These are phyloP conservation scores for Erodium trifolium DNA, from an alignment of 441 rosid species.

Conservation along the genomic window DNA sequence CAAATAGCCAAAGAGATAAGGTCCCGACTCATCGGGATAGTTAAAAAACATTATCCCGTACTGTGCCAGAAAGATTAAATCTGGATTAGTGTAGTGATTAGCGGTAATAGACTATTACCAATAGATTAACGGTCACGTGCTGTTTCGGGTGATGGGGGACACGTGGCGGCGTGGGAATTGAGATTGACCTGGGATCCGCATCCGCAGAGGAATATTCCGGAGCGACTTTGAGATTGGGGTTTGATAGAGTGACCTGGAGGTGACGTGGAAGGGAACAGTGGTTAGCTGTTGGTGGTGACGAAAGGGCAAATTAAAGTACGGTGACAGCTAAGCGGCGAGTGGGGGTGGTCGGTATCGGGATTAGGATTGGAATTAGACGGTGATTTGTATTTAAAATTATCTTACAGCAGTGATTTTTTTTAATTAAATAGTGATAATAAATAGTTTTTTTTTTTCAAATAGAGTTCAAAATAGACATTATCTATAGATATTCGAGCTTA, in stretches of 20 bases:
- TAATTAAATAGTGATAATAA: no score
- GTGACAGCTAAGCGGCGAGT: no score
- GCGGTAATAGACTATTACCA: background rate
- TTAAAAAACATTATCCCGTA: background rate
- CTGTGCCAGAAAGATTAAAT: no score
- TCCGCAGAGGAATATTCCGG: background rate
- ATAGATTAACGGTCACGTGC: background rate
- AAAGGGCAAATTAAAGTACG: background rate
- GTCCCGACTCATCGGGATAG: background rate
- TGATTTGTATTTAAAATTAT: background rate
- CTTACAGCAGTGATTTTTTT: background rate
- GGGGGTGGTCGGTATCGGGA: no score
- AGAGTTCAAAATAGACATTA: no score
- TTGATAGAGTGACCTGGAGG: background rate
- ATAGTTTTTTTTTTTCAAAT: no score
- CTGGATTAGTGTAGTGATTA: background rate
- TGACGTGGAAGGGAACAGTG: background rate
- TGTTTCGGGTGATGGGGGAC: no score
- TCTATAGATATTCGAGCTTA: no score
- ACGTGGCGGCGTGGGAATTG: no score
- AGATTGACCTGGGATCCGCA: background rate
- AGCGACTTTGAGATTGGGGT: background rate
- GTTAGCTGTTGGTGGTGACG: background rate
- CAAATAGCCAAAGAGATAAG: background rate
- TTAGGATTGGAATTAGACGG: no score